A percentile compares a stretch with the other conserved stretches of the same genome.
phyloP scores from a whole-genome alignment of 2,329 filamentous ascomycete genomes.

The Aspergillus fumigatus region DNA sequence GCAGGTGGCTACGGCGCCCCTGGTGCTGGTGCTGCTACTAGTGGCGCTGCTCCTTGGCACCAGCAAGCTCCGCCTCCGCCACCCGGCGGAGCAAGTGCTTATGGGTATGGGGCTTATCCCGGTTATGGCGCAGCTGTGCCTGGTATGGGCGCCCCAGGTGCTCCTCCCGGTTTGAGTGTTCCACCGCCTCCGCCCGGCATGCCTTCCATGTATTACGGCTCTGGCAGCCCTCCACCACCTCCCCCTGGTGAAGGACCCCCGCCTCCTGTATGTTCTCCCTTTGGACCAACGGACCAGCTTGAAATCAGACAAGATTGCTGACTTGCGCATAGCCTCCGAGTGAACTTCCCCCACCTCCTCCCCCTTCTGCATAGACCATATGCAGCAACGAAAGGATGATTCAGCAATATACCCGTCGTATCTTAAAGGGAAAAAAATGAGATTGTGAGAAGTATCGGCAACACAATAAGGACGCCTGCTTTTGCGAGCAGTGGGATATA shows the following conservation, averaged over 20 bases:
- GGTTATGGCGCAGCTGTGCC: constrained; percentile 42
- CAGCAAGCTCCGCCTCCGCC: constrained; percentile 48
- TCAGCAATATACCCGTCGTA: neutral
- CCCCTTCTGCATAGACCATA: constrained; percentile 42
- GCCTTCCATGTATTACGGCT: constrained; percentile 36
- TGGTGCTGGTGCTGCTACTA: constrained; percentile 39
- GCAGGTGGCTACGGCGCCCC: constrained; percentile 39
- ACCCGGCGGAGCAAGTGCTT: constrained; percentile 42
- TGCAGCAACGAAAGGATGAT: neutral
- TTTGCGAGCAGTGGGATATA: no score
- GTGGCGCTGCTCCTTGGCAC: constrained; percentile 56
- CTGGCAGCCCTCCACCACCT: constrained; percentile 36
- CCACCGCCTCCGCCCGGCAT: constrained; percentile 46
- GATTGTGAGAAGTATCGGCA: neutral
- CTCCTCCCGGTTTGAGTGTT: constrained; percentile 41
- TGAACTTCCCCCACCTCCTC: constrained; percentile 59
- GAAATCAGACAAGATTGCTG: constrained; percentile 10
- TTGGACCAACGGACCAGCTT: neutral
- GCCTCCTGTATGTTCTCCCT: constrained; percentile 34
- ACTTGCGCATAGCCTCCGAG: constrained; percentile 41
- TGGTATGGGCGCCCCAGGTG: constrained; percentile 52
- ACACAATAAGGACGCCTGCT: no score
- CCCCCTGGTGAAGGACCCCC: constrained; percentile 40
- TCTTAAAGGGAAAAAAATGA: no score
- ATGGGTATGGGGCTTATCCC: constrained; percentile 55